Evolutionary conservation across 805 yeast species (phyloP).

Genomic region (Metschnikowia matae): DNA sequence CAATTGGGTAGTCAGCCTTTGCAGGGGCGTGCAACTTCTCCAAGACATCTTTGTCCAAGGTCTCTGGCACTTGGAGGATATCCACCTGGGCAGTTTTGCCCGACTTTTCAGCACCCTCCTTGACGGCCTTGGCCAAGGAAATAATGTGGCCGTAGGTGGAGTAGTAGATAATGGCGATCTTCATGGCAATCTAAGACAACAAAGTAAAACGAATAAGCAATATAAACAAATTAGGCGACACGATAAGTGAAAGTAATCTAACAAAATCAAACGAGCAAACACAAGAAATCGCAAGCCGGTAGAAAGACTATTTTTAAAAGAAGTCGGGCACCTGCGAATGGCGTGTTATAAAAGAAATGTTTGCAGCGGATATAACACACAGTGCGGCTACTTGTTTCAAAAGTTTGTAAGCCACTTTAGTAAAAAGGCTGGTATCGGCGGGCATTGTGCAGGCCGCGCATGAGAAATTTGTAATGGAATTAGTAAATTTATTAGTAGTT

Average conservation of each 20-base stretch:
- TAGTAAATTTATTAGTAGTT: background rate
- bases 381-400: background rate
- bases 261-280: no score
- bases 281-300: no score
- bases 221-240: no score
- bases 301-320: background rate
- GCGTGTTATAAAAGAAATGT: background rate
- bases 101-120: constrained; percentile 14
- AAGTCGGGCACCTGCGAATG: background rate
- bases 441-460: background rate
- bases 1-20: constrained; percentile 19
- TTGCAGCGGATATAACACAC: background rate
- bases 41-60: constrained; percentile 20
- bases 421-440: background rate
- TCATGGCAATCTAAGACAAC: constrained; percentile 7
- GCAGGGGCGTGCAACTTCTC: constrained; percentile 18
- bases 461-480: background rate
- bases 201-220: no score
- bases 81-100: constrained; percentile 42
- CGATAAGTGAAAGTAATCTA: no score
- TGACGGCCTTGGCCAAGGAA: constrained; percentile 17
- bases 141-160: constrained; percentile 19
- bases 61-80: constrained; percentile 53
- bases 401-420: constrained; percentile 1
- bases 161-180: constrained; percentile 18